A percentile compares a stretch with the other conserved stretches of the same genome.
phyloP scores from a whole-genome alignment of 768 basidiomycete genomes.

The Russula compacta region DNA sequence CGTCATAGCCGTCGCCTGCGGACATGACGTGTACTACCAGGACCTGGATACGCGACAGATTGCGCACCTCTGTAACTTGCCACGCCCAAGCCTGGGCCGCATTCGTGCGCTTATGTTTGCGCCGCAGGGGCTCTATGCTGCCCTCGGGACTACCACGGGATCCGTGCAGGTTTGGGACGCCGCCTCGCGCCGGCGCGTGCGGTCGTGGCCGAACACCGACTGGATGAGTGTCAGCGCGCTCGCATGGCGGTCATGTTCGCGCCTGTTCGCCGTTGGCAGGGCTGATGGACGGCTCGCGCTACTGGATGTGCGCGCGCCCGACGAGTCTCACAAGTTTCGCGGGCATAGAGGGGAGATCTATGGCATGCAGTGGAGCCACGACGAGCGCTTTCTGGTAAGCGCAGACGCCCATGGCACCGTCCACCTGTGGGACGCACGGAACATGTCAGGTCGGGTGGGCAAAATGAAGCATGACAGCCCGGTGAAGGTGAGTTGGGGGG shows the following conservation, averaged over 20 bases:
- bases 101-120: conserved; percentile 47
- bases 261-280: conserved; percentile 33
- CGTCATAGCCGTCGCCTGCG: conserved; percentile 55
- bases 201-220: conserved; percentile 30
- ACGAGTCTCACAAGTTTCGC: conserved; percentile 24
- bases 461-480: conserved; percentile 37
- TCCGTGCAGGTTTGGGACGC: conserved; percentile 49
- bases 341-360: conserved; percentile 31
- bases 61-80: conserved; percentile 39
- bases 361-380: conserved; percentile 34
- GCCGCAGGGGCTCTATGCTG: conserved; percentile 35
- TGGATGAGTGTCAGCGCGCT: conserved; percentile 33
- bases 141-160: conserved; percentile 44
- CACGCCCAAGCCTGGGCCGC: conserved; percentile 27
- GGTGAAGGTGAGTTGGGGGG: conserved; percentile 31
- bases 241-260: conserved; percentile 29
- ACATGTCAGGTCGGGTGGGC: conserved; percentile 28
- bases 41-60: conserved; percentile 48
- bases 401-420: conserved; percentile 35
- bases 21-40: conserved; percentile 51
- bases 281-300: conserved; percentile 32
- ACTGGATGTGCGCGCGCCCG: conserved; percentile 30
- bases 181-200: conserved; percentile 23
- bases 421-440: conserved; percentile 37
- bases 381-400: conserved; percentile 34